These are phyloP conservation scores for Beta macrorhiza DNA, from an alignment of 179 eudicot genomes.

Conservation along the genomic window DNA sequence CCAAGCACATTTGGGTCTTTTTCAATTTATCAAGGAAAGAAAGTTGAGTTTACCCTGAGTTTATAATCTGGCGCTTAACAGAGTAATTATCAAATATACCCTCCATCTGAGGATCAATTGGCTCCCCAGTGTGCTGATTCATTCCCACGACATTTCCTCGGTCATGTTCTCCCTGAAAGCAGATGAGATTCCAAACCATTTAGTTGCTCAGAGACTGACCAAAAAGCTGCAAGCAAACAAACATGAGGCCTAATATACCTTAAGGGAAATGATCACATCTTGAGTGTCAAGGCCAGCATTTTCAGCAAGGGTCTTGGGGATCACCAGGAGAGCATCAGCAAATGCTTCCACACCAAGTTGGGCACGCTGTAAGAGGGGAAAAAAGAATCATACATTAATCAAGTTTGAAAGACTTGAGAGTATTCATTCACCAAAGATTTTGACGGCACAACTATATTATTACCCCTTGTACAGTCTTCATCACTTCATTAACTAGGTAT, in stretches of 20 bases:
- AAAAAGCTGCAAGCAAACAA: background rate
- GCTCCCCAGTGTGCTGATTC: slow-evolving; percentile 79
- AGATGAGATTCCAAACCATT: background rate
- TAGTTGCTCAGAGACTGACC: background rate
- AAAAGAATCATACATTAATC: slow-evolving; percentile 20
- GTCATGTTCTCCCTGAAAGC: slow-evolving; percentile 84
- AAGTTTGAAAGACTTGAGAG: background rate
- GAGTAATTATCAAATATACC: slow-evolving; percentile 93
- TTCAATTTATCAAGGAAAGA: background rate
- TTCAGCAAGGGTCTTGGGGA: slow-evolving; percentile 94
- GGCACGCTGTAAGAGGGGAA: slow-evolving; percentile 53
- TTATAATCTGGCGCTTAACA: slow-evolving; percentile 84
- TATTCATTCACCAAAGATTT: background rate
- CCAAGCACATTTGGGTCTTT: background rate
- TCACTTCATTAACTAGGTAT: slow-evolving; percentile 74
- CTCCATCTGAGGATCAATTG: slow-evolving; percentile 97
- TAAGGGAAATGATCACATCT: slow-evolving; percentile 75
- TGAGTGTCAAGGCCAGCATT: slow-evolving; percentile 95
- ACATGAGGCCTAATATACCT: slow-evolving; percentile 37
- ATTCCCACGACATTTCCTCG: slow-evolving; percentile 85
- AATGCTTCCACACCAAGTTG: slow-evolving; percentile 94
- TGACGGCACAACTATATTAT: slow-evolving; percentile 2
- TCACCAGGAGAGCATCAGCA: slow-evolving; percentile 89
- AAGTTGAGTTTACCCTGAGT: slow-evolving; percentile 65
- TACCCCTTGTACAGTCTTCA: slow-evolving; percentile 96